These are phyloP conservation scores for Scenedesmus sp. DNA, from an alignment of 163 green algal species.

Conservation along the genomic window DNA sequence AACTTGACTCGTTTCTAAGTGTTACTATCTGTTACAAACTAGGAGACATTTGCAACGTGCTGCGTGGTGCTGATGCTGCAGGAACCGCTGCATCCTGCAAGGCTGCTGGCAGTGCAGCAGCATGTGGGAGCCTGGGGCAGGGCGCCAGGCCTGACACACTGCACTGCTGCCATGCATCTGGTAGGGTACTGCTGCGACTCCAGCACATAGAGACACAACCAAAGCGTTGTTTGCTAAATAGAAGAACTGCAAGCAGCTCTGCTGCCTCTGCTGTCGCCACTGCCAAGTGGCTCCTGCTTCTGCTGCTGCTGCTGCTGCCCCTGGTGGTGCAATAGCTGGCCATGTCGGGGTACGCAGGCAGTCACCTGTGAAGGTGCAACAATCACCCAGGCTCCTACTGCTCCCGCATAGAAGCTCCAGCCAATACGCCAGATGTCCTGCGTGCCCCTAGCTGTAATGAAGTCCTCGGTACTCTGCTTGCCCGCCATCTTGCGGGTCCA, in stretches of 20 bases:
- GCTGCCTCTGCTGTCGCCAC: background rate
- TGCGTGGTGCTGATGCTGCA: too few species aligned
- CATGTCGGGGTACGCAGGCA: background rate
- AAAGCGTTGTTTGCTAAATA: background rate
- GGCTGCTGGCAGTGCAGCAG: background rate
- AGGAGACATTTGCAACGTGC: too few species aligned
- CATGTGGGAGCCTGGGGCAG: background rate
- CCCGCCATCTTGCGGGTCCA: constrained; percentile 1
- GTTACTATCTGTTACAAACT: too few species aligned
- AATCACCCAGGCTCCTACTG: constrained; percentile 82
- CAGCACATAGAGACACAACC: background rate
- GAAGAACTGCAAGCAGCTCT: background rate
- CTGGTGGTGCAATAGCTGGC: background rate
- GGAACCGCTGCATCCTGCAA: background rate
- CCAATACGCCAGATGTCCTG: constrained; percentile 61
- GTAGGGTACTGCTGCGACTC: background rate
- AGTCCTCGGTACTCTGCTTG: constrained; percentile 45
- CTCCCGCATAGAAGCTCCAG: constrained; percentile 74
- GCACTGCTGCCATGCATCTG: background rate
- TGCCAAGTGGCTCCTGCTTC: background rate
- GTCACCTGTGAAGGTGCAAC: constrained; percentile 59
- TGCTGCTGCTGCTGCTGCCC: background rate
- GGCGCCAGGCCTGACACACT: background rate
- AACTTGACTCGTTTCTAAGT: too few species aligned
- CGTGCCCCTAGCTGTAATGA: constrained; percentile 52